These are phyloP conservation scores for Metschnikowia matae DNA, from an alignment of 805 yeast genomes.

Conservation along the genomic window DNA sequence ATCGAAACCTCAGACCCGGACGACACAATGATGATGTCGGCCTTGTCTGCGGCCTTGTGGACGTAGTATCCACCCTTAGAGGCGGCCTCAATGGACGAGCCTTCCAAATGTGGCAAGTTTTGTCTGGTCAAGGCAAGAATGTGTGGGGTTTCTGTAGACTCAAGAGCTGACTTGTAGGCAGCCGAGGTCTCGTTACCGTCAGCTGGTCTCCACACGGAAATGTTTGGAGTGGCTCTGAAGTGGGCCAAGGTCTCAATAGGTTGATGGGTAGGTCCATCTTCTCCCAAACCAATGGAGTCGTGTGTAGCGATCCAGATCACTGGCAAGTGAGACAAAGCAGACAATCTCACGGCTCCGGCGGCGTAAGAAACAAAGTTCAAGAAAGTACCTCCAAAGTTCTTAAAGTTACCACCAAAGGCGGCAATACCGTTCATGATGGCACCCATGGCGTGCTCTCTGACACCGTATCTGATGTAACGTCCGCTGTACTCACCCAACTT, in stretches of 20 bases:
- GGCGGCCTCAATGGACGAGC: conserved; percentile 89
- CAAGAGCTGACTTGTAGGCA: conserved; percentile 66
- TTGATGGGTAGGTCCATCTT: conserved; percentile 92
- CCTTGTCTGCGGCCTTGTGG: conserved; percentile 42
- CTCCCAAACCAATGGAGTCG: conserved; percentile 88
- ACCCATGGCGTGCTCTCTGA: conserved; percentile 99
- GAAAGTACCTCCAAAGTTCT: conserved; percentile 96
- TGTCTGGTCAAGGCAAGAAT: conserved; percentile 80
- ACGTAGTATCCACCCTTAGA: conserved; percentile 89
- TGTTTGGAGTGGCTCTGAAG: conserved; percentile 79
- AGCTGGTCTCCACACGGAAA: conserved; percentile 88
- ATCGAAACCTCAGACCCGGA: conserved; percentile 94
- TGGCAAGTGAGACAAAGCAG: conserved; percentile 81
- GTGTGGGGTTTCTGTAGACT: conserved; percentile 62
- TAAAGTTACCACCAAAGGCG: conserved; percentile 82
- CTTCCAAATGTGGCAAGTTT: conserved; percentile 88
- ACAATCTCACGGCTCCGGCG: conserved; percentile 81
- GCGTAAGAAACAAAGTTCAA: conserved; percentile 85
- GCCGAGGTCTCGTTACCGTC: conserved; percentile 89
- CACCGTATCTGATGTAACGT: conserved; percentile 96
- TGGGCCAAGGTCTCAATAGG: conserved; percentile 88
- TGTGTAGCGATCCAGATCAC: conserved; percentile 86
- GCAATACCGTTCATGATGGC: conserved; percentile 96
- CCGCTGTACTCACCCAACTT: conserved; percentile 85
- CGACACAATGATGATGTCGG: conserved; percentile 71